phyloP scores from a whole-genome alignment of 345 rosid genomes.

The Hirschfeldia incana region DNA sequence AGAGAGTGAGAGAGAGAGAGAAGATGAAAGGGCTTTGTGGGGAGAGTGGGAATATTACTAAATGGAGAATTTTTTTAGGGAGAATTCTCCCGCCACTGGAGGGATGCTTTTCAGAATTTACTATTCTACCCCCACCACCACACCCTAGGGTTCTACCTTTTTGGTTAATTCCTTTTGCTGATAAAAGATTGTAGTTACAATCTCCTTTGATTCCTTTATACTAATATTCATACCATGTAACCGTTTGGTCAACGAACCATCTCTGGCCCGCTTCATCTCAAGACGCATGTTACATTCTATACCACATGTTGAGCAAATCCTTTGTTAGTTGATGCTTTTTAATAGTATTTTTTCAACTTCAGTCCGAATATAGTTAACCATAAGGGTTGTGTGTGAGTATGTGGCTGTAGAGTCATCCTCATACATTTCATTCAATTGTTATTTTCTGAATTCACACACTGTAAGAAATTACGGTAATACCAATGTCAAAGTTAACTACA shows the following conservation, averaged over 20 bases:
- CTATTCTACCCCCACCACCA: background rate
- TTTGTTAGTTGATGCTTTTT: too few species aligned
- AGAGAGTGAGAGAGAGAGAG: background rate
- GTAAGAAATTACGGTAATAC: background rate
- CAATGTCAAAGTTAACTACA: background rate
- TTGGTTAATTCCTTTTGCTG: background rate
- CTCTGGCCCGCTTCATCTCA: too few species aligned
- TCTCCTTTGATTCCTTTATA: too few species aligned
- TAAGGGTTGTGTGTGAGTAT: background rate
- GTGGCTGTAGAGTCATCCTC: background rate
- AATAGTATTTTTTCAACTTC: background rate
- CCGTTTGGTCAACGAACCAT: too few species aligned
- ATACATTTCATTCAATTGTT: background rate
- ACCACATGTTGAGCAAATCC: background rate
- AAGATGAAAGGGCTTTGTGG: slow-evolving; percentile 24
- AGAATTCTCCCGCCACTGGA: slow-evolving; percentile 37
- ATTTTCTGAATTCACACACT: background rate
- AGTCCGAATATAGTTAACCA: slow-evolving; percentile 7
- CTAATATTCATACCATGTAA: too few species aligned
- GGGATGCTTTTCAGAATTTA: background rate
- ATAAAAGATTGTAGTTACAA: too few species aligned
- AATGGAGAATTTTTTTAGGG: background rate
- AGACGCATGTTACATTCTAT: too few species aligned
- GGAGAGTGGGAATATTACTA: slow-evolving; percentile 7
- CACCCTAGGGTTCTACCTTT: slow-evolving; percentile 8